Conservation (phyloP, 139 green algal genomes). For the Chlamydomonas schloesseri region DNA sequence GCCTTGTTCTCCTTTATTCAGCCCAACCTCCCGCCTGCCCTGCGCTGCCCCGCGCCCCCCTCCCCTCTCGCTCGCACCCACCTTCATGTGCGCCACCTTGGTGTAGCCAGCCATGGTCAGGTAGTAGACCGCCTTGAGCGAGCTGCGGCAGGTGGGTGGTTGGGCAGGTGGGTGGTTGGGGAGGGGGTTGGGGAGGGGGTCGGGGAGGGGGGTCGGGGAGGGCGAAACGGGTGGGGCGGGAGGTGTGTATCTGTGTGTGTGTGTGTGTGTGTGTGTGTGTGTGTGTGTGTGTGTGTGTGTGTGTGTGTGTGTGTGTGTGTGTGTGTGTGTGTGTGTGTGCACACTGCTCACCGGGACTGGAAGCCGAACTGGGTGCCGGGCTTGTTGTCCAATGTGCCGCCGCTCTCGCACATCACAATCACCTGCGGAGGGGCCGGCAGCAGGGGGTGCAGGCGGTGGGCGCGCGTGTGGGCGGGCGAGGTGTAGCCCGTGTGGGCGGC, state of each 20-base stretch:
- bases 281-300: too few relatives aligned
- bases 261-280: too few relatives aligned
- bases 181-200: not conserved
- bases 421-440: too few relatives aligned
- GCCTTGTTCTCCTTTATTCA: too few relatives aligned
- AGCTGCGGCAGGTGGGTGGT: conserved; percentile 4
- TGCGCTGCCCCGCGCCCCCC: too few relatives aligned
- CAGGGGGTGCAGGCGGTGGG: not conserved
- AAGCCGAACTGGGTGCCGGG: conserved; percentile 42
- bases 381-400: conserved; percentile 48
- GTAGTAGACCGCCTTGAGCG: conserved; percentile 52
- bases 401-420: conserved; percentile 47
- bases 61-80: not conserved
- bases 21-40: too few relatives aligned
- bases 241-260: too few relatives aligned
- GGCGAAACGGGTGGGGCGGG: not conserved
- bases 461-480: not conserved
- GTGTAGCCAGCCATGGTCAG: conserved; percentile 49
- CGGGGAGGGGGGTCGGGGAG: not conserved
- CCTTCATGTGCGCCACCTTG: conserved; percentile 45
- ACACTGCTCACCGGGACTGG: conserved; percentile 19
- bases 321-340: not conserved
- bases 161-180: not conserved
- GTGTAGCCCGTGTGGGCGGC: not conserved
- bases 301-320: not conserved